These are phyloP conservation scores for Leccinum boreale DNA, from an alignment of 768 basidiomycete species.

Conservation along the genomic window DNA sequence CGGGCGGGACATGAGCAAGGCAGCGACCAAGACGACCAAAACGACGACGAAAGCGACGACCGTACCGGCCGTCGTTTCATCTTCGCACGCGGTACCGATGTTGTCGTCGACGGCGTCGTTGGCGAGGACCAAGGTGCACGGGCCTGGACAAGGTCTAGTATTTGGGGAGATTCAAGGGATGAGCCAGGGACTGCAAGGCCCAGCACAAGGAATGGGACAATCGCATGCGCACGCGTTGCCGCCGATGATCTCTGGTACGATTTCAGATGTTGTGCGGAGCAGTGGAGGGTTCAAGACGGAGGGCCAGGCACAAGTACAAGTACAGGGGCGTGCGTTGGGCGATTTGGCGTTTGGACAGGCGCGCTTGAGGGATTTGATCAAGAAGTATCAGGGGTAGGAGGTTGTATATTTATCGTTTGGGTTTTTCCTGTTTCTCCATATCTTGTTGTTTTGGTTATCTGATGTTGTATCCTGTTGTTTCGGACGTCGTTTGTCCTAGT, in stretches of 20 bases:
- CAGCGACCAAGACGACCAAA: slow-evolving; percentile 43
- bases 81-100: slow-evolving; percentile 69
- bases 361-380: slow-evolving; percentile 71
- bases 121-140: slow-evolving; percentile 42
- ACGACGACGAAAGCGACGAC: slow-evolving; percentile 61
- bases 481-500: neutral
- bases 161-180: neutral
- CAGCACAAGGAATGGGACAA: slow-evolving; percentile 8
- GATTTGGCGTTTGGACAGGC: slow-evolving; percentile 78
- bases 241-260: slow-evolving; percentile 34
- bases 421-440: neutral
- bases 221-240: slow-evolving; percentile 21
- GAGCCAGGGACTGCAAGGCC: neutral
- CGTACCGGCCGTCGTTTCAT: slow-evolving; percentile 66
- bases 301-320: neutral
- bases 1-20: slow-evolving; percentile 10
- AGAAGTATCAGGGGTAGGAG: slow-evolving; percentile 65
- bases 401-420: neutral
- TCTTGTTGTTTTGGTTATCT: neutral
- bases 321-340: slow-evolving; percentile 22
- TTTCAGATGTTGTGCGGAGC: slow-evolving; percentile 15
- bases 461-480: neutral
- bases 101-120: slow-evolving; percentile 77
- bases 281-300: neutral
- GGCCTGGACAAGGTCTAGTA: slow-evolving; percentile 16